A percentile compares a stretch with the other conserved stretches of the same genome.
These are phyloP conservation scores for Colletotrichum theobromicola DNA, from an alignment of 2,329 filamentous ascomycete species.

Conservation along the genomic window DNA sequence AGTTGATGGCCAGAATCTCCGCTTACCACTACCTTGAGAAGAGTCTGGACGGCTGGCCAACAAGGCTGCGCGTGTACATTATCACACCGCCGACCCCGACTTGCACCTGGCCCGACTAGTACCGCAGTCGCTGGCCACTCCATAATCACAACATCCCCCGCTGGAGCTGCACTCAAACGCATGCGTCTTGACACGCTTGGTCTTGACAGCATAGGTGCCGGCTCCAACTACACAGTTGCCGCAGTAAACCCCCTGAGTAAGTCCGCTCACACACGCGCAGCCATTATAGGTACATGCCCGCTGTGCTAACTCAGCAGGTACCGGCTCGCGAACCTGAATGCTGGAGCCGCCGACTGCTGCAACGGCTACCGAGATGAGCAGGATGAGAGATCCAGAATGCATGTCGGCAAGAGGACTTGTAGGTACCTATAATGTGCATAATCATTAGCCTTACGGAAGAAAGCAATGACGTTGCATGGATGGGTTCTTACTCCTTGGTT, in stretches of 20 bases:
- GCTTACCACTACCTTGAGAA: background rate
- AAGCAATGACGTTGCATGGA: no score
- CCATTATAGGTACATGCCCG: slow-evolving; percentile 24
- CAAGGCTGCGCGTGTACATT: background rate
- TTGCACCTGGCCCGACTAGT: slow-evolving; percentile 5
- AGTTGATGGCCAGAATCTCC: background rate
- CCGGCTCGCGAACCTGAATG: background rate
- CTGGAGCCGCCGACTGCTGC: background rate
- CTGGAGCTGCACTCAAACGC: slow-evolving; percentile 26
- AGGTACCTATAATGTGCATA: background rate
- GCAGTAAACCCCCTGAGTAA: slow-evolving; percentile 25
- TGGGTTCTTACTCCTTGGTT: no score
- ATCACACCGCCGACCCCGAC: background rate
- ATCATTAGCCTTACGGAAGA: background rate
- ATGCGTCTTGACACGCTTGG: slow-evolving; percentile 24
- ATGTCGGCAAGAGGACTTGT: background rate
- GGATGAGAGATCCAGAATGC: background rate
- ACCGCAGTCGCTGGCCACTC: slow-evolving; percentile 22
- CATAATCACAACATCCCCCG: slow-evolving; percentile 27
- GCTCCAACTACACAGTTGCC: slow-evolving; percentile 26
- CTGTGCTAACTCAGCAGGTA: background rate
- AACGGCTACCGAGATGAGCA: background rate
- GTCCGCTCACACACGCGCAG: slow-evolving; percentile 24
- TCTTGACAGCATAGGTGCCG: slow-evolving; percentile 24
- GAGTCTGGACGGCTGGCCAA: background rate